Percentiles rank a stretch among this genome's conserved stretches.
Evolutionary conservation across 495 filamentous ascomycete species (phyloP).

Genomic region (Tuber melanosporum): DNA sequence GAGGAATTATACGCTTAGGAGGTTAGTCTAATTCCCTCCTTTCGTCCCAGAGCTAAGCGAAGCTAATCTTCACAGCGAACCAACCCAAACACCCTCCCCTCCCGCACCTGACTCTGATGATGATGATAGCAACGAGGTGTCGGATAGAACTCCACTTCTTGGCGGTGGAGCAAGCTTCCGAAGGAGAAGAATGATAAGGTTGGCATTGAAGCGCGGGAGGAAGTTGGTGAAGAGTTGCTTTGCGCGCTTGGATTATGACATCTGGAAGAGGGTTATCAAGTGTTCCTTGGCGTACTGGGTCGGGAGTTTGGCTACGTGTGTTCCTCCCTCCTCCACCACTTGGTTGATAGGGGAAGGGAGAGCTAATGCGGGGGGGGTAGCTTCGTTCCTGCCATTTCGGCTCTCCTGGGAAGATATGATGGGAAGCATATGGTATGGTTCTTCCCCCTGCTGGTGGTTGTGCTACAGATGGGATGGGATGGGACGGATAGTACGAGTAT

Average conservation of each 20-base stretch:
- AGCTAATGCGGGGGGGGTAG: conserved; percentile 13
- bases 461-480: neutral
- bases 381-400: conserved; percentile 54
- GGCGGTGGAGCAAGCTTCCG: neutral
- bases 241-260: conserved; percentile 11
- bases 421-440: conserved; percentile 95
- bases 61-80: conserved; percentile 13
- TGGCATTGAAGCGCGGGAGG: neutral
- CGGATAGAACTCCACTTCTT: conserved; percentile 24
- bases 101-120: neutral
- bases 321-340: conserved; percentile 32
- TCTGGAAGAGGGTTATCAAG: conserved; percentile 59
- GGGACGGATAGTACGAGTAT: neutral
- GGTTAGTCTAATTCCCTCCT: conserved; percentile 2
- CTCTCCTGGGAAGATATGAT: conserved; percentile 74
- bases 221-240: neutral
- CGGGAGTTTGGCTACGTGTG: conserved; percentile 81
- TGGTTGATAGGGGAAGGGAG: neutral
- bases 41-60: neutral
- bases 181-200: neutral
- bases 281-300: conserved; percentile 88
- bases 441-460: conserved; percentile 42
- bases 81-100: neutral
- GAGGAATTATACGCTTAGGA: conserved; percentile 30
- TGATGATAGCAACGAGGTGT: neutral